Percentiles rank a stretch among this genome's conserved stretches.
These are phyloP conservation scores for Fusarium sp. DNA, from an alignment of 2,329 filamentous ascomycete genomes.

Conservation along the genomic window DNA sequence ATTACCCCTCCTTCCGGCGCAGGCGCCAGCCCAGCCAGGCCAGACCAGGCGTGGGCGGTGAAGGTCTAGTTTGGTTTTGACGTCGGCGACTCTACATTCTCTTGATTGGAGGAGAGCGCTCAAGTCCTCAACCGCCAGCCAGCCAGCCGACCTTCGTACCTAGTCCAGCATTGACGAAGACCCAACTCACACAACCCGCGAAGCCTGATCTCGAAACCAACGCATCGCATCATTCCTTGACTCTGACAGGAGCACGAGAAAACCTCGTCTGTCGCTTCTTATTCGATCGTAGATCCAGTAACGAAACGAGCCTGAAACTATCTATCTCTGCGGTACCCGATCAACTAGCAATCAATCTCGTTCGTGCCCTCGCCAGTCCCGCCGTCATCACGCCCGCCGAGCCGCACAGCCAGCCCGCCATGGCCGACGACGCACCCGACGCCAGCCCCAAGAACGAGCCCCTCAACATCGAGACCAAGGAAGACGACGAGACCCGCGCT, in stretches of 20 bases:
- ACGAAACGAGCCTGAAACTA: background rate
- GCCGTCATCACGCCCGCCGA: constrained; percentile 31
- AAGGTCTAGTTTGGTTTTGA: constrained; percentile 38
- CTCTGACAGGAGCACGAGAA: constrained; percentile 1
- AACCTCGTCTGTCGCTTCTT: background rate
- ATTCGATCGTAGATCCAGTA: background rate
- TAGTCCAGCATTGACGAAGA: constrained; percentile 28
- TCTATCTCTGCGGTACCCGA: background rate
- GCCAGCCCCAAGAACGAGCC: constrained; percentile 54
- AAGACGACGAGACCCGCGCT: constrained; percentile 73
- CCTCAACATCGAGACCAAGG: constrained; percentile 54
- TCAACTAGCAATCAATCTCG: constrained; percentile 5
- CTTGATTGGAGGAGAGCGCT: constrained; percentile 44
- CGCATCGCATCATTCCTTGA: constrained; percentile 17
- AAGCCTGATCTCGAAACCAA: constrained; percentile 29
- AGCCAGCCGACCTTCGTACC: constrained; percentile 13
- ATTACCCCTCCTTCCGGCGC: constrained; percentile 40
- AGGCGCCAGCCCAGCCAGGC: constrained; percentile 5
- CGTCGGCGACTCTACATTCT: constrained; percentile 28
- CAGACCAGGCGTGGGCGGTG: constrained; percentile 38
- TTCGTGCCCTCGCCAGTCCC: constrained; percentile 17
- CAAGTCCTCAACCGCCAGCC: constrained; percentile 28
- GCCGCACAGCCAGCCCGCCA: constrained; percentile 45
- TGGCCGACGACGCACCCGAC: constrained; percentile 59
- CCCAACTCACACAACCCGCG: constrained; percentile 35